Evolutionary conservation across 495 filamentous ascomycete genomes (phyloP).

Genomic region (Lasiosphaeria miniovina): DNA sequence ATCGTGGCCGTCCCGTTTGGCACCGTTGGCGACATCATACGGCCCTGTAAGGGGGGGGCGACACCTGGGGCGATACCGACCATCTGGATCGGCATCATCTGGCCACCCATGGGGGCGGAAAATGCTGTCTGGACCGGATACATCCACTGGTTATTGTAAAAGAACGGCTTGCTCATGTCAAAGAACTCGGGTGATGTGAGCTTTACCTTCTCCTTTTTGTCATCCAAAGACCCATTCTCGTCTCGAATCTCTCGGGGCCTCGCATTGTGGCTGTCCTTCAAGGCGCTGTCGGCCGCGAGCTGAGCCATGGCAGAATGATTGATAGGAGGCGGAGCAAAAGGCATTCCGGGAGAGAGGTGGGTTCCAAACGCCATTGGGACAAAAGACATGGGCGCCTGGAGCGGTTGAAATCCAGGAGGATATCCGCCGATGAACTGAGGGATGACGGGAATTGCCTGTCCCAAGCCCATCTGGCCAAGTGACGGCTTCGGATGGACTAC

Average conservation of each 20-base stretch:
- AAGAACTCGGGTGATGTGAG: constrained; percentile 44
- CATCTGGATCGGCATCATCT: constrained; percentile 24
- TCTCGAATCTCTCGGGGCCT: constrained; percentile 25
- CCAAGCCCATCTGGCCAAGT: constrained; percentile 10
- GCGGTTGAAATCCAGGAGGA: constrained; percentile 27
- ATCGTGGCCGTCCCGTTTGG: constrained; percentile 19
- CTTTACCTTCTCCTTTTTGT: constrained; percentile 39
- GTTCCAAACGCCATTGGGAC: constrained; percentile 32
- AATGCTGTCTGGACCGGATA: constrained; percentile 36
- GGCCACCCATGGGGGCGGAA: constrained; percentile 15
- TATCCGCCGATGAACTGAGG: constrained; percentile 27
- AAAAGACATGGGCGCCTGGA: constrained; percentile 27
- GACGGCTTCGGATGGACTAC: constrained; percentile 18
- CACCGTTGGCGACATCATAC: constrained; percentile 21
- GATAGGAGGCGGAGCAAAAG: constrained; percentile 19
- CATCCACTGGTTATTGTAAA: constrained; percentile 48
- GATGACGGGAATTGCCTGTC: constrained; percentile 20
- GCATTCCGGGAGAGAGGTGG: constrained; percentile 22
- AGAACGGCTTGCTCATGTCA: constrained; percentile 44
- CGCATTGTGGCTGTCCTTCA: constrained; percentile 28
- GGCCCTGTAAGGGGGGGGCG: constrained; percentile 10
- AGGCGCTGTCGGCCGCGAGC: constrained; percentile 4
- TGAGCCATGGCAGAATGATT: constrained; percentile 12
- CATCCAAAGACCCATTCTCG: constrained; percentile 26
- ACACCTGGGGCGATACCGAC: constrained; percentile 21